phyloP scores from a whole-genome alignment of 208 protist genomes.

The Crithidia bombi region DNA sequence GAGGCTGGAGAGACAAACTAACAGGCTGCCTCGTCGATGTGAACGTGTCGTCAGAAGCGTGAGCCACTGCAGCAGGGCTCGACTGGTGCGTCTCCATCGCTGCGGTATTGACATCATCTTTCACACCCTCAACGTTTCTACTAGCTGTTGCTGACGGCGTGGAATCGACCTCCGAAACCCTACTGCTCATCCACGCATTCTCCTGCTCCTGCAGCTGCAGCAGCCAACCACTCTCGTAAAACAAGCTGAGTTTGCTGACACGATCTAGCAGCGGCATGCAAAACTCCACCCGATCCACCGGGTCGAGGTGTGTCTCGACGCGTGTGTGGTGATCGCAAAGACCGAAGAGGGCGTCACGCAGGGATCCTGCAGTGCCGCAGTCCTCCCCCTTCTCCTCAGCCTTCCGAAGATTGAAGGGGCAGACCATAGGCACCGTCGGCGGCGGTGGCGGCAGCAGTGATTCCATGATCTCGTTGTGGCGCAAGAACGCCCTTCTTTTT shows the following conservation, averaged over 20 bases:
- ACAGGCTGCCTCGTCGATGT: too few species aligned
- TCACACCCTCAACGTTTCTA: too few species aligned
- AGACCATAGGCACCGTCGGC: constrained; percentile 34
- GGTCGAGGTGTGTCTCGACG: constrained; percentile 41
- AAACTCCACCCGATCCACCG: constrained; percentile 34
- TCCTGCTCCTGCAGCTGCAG: constrained; percentile 29
- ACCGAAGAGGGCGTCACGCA: constrained; percentile 47
- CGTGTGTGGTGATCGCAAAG: constrained; percentile 44
- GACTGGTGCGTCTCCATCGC: too few species aligned
- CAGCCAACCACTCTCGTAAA: constrained; percentile 49
- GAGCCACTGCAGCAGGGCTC: too few species aligned
- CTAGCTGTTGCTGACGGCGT: too few species aligned
- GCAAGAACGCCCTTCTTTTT: not conserved
- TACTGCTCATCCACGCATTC: constrained; percentile 13
- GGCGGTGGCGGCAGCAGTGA: constrained; percentile 1
- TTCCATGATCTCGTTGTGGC: not conserved
- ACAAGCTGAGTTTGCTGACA: constrained; percentile 39
- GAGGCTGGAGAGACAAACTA: not conserved
- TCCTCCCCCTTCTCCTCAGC: not conserved
- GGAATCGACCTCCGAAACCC: too few species aligned
- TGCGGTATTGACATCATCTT: too few species aligned
- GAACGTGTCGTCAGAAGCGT: too few species aligned
- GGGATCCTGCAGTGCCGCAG: not conserved
- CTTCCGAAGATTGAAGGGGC: constrained; percentile 14
- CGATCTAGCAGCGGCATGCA: constrained; percentile 52